Evolutionary conservation across 2,329 filamentous ascomycete genomes (phyloP).

Genomic region (Rosellinia necatrix): DNA sequence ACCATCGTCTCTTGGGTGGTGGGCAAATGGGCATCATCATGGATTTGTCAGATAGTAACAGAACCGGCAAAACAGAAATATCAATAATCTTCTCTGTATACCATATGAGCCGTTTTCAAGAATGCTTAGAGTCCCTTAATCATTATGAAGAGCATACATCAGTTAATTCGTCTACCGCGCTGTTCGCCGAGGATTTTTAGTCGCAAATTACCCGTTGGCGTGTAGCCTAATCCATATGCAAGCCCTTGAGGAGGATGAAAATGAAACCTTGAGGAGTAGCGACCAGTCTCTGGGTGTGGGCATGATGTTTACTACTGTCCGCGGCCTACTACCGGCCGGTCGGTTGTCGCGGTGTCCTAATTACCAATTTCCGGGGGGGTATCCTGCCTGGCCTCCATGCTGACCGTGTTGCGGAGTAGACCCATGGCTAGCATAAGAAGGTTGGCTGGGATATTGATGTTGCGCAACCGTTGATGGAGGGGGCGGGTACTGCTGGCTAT

Average conservation of each 20-base stretch:
- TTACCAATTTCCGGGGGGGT: conserved; percentile 42
- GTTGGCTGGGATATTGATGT: conserved; percentile 36
- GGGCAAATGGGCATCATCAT: conserved; percentile 44
- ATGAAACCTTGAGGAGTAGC: neutral
- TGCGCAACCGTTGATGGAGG: conserved; percentile 32
- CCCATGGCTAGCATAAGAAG: conserved; percentile 37
- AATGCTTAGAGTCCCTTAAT: conserved; percentile 27
- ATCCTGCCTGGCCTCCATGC: conserved; percentile 41
- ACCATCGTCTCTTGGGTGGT: conserved; percentile 53
- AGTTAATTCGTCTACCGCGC: conserved; percentile 23
- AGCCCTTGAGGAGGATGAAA: neutral
- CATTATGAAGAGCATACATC: conserved; percentile 30
- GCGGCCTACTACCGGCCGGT: neutral
- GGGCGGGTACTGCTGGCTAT: conserved; percentile 34
- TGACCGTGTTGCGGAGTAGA: conserved; percentile 38
- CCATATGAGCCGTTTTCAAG: conserved; percentile 30
- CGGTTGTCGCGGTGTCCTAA: neutral
- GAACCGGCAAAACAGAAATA: conserved; percentile 42
- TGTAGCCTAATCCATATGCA: conserved; percentile 1
- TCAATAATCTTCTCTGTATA: conserved; percentile 40
- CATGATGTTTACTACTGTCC: neutral
- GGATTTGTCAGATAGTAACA: conserved; percentile 39
- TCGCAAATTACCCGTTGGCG: neutral
- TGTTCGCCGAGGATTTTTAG: conserved; percentile 7
- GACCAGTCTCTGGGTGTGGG: neutral